These are phyloP conservation scores for Fusarium sp. DNA, from an alignment of 2,329 filamentous ascomycete genomes.

Conservation along the genomic window DNA sequence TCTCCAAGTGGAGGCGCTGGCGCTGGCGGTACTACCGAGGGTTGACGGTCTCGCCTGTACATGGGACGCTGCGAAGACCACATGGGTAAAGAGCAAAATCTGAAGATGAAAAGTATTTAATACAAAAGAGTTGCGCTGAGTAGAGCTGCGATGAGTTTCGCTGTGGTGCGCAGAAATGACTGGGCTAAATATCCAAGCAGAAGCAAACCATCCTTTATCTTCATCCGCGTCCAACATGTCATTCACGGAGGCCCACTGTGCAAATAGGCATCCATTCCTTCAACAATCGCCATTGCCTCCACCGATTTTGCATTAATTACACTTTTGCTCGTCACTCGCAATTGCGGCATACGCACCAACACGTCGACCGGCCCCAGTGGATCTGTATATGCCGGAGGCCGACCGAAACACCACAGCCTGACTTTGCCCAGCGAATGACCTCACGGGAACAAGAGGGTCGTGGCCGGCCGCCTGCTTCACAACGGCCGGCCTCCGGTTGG, in stretches of 20 bases:
- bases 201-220: slow-evolving; percentile 10
- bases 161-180: no score
- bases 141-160: no score
- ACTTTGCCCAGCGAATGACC: slow-evolving; percentile 31
- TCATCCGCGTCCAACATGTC: neutral
- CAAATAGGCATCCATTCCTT: neutral
- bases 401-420: slow-evolving; percentile 25
- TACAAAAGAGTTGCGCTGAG: no score
- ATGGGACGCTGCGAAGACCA: neutral
- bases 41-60: neutral
- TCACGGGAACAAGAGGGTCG: neutral
- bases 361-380: slow-evolving; percentile 12
- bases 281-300: neutral
- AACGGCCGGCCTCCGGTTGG: slow-evolving; percentile 7
- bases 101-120: neutral
- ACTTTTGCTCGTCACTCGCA: slow-evolving; percentile 27
- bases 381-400: slow-evolving; percentile 42
- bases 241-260: slow-evolving; percentile 10
- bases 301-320: slow-evolving; percentile 28
- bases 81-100: slow-evolving; percentile 3
- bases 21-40: neutral
- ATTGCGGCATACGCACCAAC: slow-evolving; percentile 18
- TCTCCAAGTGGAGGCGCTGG: slow-evolving; percentile 43
- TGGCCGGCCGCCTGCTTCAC: slow-evolving; percentile 16
- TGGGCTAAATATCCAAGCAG: neutral